A percentile compares a stretch with the other conserved stretches of the same genome.
Conservation (phyloP, 768 basidiomycete genomes). For the Lentinula raphanica region DNA sequence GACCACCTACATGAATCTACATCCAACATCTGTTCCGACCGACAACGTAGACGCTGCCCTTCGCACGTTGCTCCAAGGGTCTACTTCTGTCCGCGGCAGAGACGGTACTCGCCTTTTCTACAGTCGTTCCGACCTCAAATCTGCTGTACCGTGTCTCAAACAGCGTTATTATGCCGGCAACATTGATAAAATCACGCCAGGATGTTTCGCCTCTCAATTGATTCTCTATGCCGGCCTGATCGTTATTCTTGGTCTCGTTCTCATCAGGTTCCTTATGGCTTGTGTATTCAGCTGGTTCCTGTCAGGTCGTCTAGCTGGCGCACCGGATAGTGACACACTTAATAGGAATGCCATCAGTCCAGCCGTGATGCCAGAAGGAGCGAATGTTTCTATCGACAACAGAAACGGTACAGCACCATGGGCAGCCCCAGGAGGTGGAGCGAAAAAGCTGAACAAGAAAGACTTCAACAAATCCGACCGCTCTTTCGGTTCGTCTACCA, state of each 20-base stretch:
- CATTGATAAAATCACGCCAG: conserved; percentile 95
- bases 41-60: conserved; percentile 83
- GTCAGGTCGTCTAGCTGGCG: conserved; percentile 72
- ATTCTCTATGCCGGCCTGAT: conserved; percentile 88
- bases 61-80: conserved; percentile 58
- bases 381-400: conserved; percentile 91
- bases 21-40: conserved; percentile 58
- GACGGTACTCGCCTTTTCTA: conserved; percentile 89
- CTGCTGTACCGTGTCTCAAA: conserved; percentile 73
- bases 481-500: conserved; percentile 49
- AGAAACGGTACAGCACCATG: conserved; percentile 91
- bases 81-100: conserved; percentile 56
- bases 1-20: conserved; percentile 73
- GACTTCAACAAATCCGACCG: conserved; percentile 38
- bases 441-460: conserved; percentile 44
- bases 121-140: conserved; percentile 57
- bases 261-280: conserved; percentile 94
- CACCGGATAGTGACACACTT: conserved; percentile 67
- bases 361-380: conserved; percentile 93
- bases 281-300: conserved; percentile 97
- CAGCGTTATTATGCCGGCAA: conserved; percentile 89
- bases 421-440: conserved; percentile 57
- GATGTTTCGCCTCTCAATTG: conserved; percentile 86
- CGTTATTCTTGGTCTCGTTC: conserved; percentile 85
- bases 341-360: conserved; percentile 86